phyloP scores from a whole-genome alignment of 129 eudicot species.

The Apium graveolens region DNA sequence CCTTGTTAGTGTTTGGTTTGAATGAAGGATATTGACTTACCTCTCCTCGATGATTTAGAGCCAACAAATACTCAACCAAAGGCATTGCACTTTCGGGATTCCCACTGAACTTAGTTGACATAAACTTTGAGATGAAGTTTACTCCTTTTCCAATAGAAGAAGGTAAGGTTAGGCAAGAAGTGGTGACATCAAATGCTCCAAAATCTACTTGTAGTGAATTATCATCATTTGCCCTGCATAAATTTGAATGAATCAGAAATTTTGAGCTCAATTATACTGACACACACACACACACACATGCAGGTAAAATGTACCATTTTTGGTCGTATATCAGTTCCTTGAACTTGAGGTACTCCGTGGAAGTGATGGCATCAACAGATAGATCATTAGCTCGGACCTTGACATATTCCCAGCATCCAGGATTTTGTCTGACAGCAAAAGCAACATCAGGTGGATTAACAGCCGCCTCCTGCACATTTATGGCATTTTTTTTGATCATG shows the following conservation, averaged over 20 bases:
- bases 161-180: constrained; percentile 52
- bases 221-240: constrained; percentile 74
- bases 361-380: constrained; percentile 44
- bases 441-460: constrained; percentile 81
- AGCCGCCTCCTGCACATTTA: constrained; percentile 67
- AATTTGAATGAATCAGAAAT: not conserved
- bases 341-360: constrained; percentile 55
- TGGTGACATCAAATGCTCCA: constrained; percentile 56
- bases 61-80: constrained; percentile 62
- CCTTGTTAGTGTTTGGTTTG: not conserved
- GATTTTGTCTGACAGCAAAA: constrained; percentile 60
- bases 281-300: not conserved
- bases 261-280: not conserved
- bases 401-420: constrained; percentile 72
- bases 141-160: constrained; percentile 85
- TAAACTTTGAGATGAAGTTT: constrained; percentile 53
- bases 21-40: constrained; percentile 20
- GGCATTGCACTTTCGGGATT: constrained; percentile 53
- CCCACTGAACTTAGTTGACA: constrained; percentile 44
- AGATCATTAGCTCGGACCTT: constrained; percentile 62
- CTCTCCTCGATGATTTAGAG: constrained; percentile 68
- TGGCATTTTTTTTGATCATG: not conserved
- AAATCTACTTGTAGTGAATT: constrained; percentile 77
- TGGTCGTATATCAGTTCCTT: constrained; percentile 63
- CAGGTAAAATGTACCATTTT: constrained; percentile 28